A percentile compares a stretch with the other conserved stretches of the same genome.
Conservation (phyloP, 2,329 filamentous ascomycete genomes). For the Ophiostoma novo-ulmi region DNA sequence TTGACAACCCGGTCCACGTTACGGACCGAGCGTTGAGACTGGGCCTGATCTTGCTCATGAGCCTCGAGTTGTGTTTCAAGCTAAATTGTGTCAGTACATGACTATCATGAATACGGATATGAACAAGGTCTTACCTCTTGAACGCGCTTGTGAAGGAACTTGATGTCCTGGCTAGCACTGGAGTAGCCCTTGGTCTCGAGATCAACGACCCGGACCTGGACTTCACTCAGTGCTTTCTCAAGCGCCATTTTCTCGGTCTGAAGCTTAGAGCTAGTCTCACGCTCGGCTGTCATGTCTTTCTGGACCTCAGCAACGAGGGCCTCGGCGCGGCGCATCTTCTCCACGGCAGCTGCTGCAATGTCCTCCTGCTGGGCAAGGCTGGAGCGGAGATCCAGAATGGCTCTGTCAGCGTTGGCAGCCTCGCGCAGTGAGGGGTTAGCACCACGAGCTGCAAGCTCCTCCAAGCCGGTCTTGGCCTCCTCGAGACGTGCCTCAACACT, state of each 20-base stretch:
- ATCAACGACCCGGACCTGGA: conserved; percentile 84
- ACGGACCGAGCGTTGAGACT: conserved; percentile 79
- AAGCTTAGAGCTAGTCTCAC: conserved; percentile 73
- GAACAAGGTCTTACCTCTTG: conserved; percentile 68
- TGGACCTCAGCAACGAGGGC: conserved; percentile 82
- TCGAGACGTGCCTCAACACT: conserved; percentile 76
- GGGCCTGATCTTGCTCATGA: conserved; percentile 71
- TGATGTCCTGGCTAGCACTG: conserved; percentile 87
- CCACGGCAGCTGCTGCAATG: conserved; percentile 81
- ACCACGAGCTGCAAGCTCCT: conserved; percentile 77
- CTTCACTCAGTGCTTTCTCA: conserved; percentile 85
- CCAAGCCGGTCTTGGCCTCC: conserved; percentile 81
- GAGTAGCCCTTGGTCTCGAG: conserved; percentile 97
- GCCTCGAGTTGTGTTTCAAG: conserved; percentile 82
- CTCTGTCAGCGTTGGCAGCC: conserved; percentile 77
- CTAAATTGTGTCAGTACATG: conserved; percentile 42
- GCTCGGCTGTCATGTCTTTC: conserved; percentile 82
- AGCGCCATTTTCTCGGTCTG: conserved; percentile 85
- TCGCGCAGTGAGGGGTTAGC: conserved; percentile 85
- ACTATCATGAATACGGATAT: not conserved
- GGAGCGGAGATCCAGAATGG: conserved; percentile 76
- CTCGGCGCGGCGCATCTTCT: conserved; percentile 95
- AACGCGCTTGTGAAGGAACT: conserved; percentile 88
- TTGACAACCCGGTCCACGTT: conserved; percentile 92
- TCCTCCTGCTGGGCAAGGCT: conserved; percentile 89